Evolutionary conservation across 495 filamentous ascomycete genomes (phyloP), one percentile per base, ranked within the genome.

Genomic region (Bombardia bombarda): DNA sequence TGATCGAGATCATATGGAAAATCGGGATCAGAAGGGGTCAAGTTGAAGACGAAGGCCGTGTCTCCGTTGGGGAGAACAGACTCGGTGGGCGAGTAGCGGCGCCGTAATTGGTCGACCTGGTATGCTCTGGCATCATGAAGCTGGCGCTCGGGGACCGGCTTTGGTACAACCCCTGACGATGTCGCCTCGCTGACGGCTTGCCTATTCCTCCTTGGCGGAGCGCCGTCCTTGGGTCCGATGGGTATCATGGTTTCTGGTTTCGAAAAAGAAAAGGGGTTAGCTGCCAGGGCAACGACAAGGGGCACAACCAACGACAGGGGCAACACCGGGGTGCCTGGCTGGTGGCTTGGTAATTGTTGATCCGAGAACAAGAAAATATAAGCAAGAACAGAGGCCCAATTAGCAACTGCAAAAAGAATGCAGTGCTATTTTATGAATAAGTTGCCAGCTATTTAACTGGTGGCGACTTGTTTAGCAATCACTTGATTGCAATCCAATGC

Each of bases 1-100:
- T 69, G 68, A 9, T 81, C 74, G 46, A 93, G 64, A 17, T 89
- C 84, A 46, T 85, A 93, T 4, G 87, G 82, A 47, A 90, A 90
- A 55, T 93, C 87, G 0, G 87, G 87, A 55, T 93, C 89, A n/a
- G 86, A 90, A 4, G 89, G 89, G 12, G 59, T 62, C 42, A 95
- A 50, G 17, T 66, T 69, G 58, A 94, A 86, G 0, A 64, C 58
- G 17, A 90, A 60, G 12, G 72, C 70, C 6, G 72, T 77, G 3
- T 61, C 56, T 12, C 73, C 77, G 39, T 72, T 65, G 25, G 71
- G 59, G 41, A 74, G 61, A 8, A 61, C 64, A 13, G 62, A 66
- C 52, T 86, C 77, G 16, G 69, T 67, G 22, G 84, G 81, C 33
- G 68, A 73, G 56, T 79, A 93, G 10, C 88, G 78, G 24, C 80